Percentiles rank a stretch among this genome's conserved stretches.
Evolutionary conservation across 768 basidiomycete species (phyloP).

Genomic region (Amanita molliuscula): DNA sequence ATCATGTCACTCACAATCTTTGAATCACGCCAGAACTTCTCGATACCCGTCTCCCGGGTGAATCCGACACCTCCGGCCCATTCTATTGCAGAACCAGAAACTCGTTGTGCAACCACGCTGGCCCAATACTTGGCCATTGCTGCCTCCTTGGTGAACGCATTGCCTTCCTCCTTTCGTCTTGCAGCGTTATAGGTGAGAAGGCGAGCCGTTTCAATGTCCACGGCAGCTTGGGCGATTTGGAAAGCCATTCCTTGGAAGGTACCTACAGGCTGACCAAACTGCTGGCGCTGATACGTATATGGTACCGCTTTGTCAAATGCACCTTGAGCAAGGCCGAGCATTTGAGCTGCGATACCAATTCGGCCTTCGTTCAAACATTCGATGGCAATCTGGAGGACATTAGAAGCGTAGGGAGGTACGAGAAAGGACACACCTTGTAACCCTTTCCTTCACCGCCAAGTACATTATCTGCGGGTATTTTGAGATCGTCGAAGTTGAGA

Average conservation of each 20-base stretch:
- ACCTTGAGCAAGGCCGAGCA: constrained; percentile 96
- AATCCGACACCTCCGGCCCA: constrained; percentile 94
- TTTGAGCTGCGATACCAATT: constrained; percentile 97
- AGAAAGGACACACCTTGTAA: constrained; percentile 51
- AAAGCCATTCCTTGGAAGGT: constrained; percentile 95
- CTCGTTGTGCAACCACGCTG: constrained; percentile 81
- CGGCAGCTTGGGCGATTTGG: constrained; percentile 85
- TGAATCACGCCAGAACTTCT: constrained; percentile 95
- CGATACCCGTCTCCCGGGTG: constrained; percentile 89
- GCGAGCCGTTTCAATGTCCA: constrained; percentile 84
- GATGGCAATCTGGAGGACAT: constrained; percentile 63
- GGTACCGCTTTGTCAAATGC: constrained; percentile 94
- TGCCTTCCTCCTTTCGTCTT: constrained; percentile 85
- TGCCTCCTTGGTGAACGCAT: constrained; percentile 81
- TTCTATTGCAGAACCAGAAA: constrained; percentile 86
- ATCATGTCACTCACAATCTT: constrained; percentile 67
- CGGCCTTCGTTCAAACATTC: constrained; percentile 96
- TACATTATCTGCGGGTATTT: constrained; percentile 74
- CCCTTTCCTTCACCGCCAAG: constrained; percentile 89
- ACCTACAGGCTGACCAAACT: constrained; percentile 91
- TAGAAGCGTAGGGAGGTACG: background rate
- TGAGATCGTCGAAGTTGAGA: constrained; percentile 90
- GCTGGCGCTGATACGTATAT: constrained; percentile 87
- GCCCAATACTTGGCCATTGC: constrained; percentile 97
- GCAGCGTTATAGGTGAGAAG: constrained; percentile 96